phyloP scores from a whole-genome alignment of 1,284 basidiomycete genomes.

The Ceratobasidium sp. region DNA sequence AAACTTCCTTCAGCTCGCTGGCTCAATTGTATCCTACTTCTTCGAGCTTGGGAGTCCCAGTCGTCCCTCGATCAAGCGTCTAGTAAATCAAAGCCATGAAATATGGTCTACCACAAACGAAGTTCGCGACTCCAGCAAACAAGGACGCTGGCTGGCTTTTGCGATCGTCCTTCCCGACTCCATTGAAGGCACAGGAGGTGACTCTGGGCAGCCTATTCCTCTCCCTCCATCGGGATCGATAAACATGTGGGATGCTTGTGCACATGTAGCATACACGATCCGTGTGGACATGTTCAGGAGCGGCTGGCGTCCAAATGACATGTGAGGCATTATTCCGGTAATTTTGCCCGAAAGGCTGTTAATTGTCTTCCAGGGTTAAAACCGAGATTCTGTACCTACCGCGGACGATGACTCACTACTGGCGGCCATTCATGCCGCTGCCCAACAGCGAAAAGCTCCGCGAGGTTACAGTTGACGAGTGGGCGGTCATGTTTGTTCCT shows the following conservation, averaged over 20 bases:
- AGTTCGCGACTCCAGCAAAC: neutral
- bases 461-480: neutral
- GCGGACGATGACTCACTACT: neutral
- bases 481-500: neutral
- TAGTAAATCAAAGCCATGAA: neutral
- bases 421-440: neutral
- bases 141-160: slow-evolving; percentile 17
- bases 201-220: neutral
- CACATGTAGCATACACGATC: slow-evolving; percentile 3
- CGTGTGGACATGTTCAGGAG: neutral
- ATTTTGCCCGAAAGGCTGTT: neutral
- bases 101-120: neutral
- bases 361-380: neutral
- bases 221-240: slow-evolving; percentile 2
- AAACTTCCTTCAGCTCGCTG: neutral
- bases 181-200: neutral
- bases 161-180: neutral
- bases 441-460: slow-evolving; percentile 16
- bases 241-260: neutral
- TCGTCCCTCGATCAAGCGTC: neutral
- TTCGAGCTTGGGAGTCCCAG: neutral
- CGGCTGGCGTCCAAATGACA: slow-evolving; percentile 1
- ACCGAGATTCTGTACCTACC: slow-evolving; percentile 11
- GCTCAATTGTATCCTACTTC: neutral
- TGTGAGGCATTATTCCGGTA: neutral